phyloP scores from a whole-genome alignment of 2,329 filamentous ascomycete species.

The Aspergillus chevalieri region DNA sequence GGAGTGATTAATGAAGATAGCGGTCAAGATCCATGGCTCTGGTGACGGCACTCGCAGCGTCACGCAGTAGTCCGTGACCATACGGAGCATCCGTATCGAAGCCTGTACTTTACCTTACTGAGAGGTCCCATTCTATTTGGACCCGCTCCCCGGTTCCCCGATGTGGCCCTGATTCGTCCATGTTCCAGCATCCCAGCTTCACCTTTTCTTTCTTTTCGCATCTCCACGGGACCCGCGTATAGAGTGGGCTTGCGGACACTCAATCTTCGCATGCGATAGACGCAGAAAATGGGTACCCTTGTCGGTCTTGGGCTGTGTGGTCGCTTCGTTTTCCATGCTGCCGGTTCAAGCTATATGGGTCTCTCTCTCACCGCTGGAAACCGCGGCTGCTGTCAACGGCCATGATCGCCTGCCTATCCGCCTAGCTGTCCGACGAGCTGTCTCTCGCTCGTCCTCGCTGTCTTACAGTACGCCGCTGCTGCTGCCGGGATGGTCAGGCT shows the following conservation, averaged over 20 bases:
- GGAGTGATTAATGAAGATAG: not conserved
- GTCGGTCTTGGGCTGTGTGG: not conserved
- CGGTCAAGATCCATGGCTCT: conserved; percentile 1
- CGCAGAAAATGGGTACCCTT: not conserved
- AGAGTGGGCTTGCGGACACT: not conserved
- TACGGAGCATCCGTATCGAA: not conserved
- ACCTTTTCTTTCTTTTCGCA: too few relatives aligned
- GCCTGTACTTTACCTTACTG: not conserved
- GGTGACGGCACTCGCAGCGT: not conserved
- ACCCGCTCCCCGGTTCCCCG: not conserved
- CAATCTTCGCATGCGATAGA: not conserved
- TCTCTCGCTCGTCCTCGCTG: conserved; percentile 52
- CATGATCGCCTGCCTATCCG: conserved; percentile 65
- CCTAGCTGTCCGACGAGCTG: conserved; percentile 59
- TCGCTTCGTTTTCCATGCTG: not conserved
- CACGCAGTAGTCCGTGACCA: not conserved
- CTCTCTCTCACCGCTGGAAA: conserved; percentile 67
- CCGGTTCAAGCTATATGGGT: conserved; percentile 45
- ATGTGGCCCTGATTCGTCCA: not conserved
- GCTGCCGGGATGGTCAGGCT: conserved; percentile 42
- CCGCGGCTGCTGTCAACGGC: conserved; percentile 46
- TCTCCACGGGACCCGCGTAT: too few relatives aligned
- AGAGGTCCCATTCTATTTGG: not conserved
- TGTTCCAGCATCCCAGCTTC: not conserved
- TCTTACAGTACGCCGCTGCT: conserved; percentile 25